Conservation (phyloP, 805 yeast genomes). For the Yarrowia sp. region DNA sequence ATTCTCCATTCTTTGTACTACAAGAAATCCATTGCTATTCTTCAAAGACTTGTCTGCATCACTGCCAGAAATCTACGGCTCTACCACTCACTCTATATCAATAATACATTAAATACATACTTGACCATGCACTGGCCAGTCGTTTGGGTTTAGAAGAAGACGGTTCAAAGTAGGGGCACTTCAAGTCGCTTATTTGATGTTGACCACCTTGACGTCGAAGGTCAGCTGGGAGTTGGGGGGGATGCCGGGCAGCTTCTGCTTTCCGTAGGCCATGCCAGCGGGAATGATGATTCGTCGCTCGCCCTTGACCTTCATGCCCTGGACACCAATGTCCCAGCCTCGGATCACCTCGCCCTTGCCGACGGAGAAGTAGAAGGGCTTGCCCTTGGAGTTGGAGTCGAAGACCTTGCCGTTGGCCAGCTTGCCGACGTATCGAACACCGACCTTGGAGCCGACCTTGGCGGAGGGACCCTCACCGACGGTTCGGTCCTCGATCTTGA, state of each 20-base stretch:
- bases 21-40: neutral
- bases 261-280: slow-evolving; percentile 95
- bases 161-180: too few species aligned
- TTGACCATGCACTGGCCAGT: slow-evolving; percentile 12
- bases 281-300: slow-evolving; percentile 98
- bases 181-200: slow-evolving; percentile 67
- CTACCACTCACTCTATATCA: slow-evolving; percentile 5
- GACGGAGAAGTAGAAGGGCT: slow-evolving; percentile 88
- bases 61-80: too few species aligned
- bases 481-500: slow-evolving; percentile 89
- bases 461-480: slow-evolving; percentile 87
- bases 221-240: slow-evolving; percentile 97
- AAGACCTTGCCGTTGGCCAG: slow-evolving; percentile 94
- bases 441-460: slow-evolving; percentile 87
- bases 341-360: slow-evolving; percentile 99
- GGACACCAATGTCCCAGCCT: slow-evolving; percentile 98
- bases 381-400: slow-evolving; percentile 96
- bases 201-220: slow-evolving; percentile 92
- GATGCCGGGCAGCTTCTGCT: slow-evolving; percentile 91
- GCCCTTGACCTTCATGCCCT: slow-evolving; percentile 98
- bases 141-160: slow-evolving; percentile 3
- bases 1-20: too few species aligned
- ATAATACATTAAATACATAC: slow-evolving; percentile 37
- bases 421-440: slow-evolving; percentile 98
- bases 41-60: neutral